Percentiles rank a stretch among this genome's conserved stretches.
Evolutionary conservation across 345 rosid species (phyloP).

Genomic region (Barbarea vulgaris): DNA sequence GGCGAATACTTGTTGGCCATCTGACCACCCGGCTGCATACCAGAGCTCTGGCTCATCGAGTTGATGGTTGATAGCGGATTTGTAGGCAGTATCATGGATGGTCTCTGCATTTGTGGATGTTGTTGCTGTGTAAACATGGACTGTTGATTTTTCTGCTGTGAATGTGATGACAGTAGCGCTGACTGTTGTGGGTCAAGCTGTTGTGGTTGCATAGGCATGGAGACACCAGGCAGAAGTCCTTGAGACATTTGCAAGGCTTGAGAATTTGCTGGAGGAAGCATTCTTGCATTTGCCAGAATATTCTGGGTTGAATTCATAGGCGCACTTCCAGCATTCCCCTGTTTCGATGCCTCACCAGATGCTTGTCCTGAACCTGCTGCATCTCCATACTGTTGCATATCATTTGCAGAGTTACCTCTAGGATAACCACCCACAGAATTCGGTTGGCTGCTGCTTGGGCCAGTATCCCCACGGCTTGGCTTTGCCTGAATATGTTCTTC

Average conservation of each 20-base stretch:
- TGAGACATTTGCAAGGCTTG: conserved; percentile 78
- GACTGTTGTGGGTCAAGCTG: conserved; percentile 67
- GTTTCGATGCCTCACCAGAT: conserved; percentile 56
- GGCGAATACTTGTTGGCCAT: conserved; percentile 67
- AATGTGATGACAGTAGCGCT: conserved; percentile 49
- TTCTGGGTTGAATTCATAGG: conserved; percentile 54
- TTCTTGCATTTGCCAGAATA: conserved; percentile 59
- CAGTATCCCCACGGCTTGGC: conserved; percentile 48
- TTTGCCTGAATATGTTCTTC: conserved; percentile 64
- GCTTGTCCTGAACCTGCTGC: conserved; percentile 52
- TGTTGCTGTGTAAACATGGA: conserved; percentile 69
- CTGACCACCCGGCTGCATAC: conserved; percentile 72
- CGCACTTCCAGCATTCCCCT: conserved; percentile 50
- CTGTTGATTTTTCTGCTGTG: conserved; percentile 52
- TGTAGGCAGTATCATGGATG: conserved; percentile 61
- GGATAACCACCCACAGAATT: conserved; percentile 50
- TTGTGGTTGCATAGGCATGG: conserved; percentile 65
- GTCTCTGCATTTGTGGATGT: conserved; percentile 70
- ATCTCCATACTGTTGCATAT: conserved; percentile 65
- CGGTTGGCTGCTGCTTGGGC: conserved; percentile 54
- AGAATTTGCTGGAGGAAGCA: conserved; percentile 71
- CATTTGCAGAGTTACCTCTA: conserved; percentile 57
- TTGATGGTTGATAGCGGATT: conserved; percentile 65
- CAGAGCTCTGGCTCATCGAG: conserved; percentile 67
- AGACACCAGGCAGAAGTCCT: conserved; percentile 62